Base-by-base conservation (phyloP, 192 early-diverging fungal genomes). In the Geosiphon pyriformis region DNA sequence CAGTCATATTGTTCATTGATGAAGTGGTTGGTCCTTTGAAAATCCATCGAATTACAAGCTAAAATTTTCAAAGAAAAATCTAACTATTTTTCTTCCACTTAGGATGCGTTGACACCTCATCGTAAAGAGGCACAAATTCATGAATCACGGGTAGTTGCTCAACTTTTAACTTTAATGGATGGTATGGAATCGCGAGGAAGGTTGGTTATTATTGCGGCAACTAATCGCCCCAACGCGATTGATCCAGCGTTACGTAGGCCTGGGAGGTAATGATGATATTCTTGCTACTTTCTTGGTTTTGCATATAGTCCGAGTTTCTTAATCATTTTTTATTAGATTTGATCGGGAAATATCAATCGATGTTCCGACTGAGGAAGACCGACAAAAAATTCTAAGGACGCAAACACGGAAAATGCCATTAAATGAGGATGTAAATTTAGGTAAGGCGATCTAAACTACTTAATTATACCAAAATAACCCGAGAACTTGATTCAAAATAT, bases 1-100 rank as follows among this genome's bases (percentile, higher is more conserved):
- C 91, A 0, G 84, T 87, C 54, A 91, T 99, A 33, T 69, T 99
- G 23, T 99, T 99, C 76, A 98, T 99, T 59, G 96, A 99, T 74
- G 96, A 99, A 70, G 84, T 99, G 47, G 90, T 89, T 74, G 72
- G 81, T 59, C n/a, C n/a, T n/a, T n/a, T n/a, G n/a, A n/a, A n/a
- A n/a, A 18, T 18, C 15, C 15, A 42, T 42, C 15, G 37, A 15
- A 42, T 42, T 42, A 42, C n/a, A n/a, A n/a, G n/a, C n/a, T n/a
- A n/a, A n/a, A n/a, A n/a, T n/a, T n/a, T n/a, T n/a, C n/a, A n/a
- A n/a, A n/a, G n/a, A n/a, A n/a, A n/a, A 29, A 17, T 60, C 34
- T 49, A 23, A 29, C 62, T 63, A 76, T 67, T 56, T 78, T 68
- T 72, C 18, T 57, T 37, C 27, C 26, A 17, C 32, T 10, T 48